Evolutionary conservation across 148 eudicot species (phyloP).

Genomic region (Arctostaphylos glauca): DNA sequence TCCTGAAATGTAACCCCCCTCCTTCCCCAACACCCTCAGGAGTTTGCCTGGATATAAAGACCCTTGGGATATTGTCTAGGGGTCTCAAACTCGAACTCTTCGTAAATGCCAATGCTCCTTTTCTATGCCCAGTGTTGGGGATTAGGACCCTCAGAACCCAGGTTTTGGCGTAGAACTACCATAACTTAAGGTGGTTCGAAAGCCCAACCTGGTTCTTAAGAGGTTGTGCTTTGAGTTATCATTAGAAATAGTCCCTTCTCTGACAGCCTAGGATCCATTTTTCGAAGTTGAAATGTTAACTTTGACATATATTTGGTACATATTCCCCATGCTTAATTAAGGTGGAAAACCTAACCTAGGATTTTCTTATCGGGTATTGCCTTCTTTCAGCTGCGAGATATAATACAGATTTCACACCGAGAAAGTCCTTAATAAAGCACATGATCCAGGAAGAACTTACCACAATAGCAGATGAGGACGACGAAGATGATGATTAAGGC

Average conservation of each 20-base stretch:
- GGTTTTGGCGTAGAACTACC: too few relatives aligned
- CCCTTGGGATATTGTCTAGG: neutral
- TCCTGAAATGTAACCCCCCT: neutral
- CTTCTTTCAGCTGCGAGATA: slow-evolving; percentile 59
- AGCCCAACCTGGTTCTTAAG: neutral
- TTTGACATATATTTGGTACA: neutral
- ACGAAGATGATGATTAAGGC: slow-evolving; percentile 69
- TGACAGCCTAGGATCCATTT: neutral
- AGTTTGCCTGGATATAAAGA: neutral
- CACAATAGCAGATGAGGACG: slow-evolving; percentile 81
- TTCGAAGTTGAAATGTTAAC: neutral
- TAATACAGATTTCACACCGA: slow-evolving; percentile 56
- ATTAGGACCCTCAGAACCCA: neutral
- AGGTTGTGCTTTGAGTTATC: too few relatives aligned
- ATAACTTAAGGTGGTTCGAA: too few relatives aligned
- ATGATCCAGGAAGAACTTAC: slow-evolving; percentile 95
- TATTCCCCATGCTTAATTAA: neutral
- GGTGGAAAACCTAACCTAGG: neutral
- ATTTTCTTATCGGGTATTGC: neutral
- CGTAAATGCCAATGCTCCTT: neutral
- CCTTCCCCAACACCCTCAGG: neutral
- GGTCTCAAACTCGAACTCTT: neutral
- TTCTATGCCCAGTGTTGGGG: neutral
- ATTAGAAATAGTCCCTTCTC: too few relatives aligned
- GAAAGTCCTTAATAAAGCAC: slow-evolving; percentile 67